These are phyloP conservation scores for Malassezia pachydermatis DNA, from an alignment of 1,284 basidiomycete species.

Conservation along the genomic window DNA sequence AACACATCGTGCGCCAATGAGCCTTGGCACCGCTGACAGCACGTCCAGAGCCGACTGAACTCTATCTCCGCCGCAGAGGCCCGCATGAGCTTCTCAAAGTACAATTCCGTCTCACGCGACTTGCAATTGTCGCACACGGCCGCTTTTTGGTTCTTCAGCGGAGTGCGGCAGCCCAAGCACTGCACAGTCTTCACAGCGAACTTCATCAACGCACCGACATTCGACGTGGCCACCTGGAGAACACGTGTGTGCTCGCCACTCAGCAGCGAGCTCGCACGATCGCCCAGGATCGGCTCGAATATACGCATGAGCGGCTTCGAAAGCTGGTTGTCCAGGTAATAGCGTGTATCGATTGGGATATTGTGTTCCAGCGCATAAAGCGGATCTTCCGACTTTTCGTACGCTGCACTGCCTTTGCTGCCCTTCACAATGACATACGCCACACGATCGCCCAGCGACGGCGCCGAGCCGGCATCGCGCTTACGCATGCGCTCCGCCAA, in stretches of 20 bases:
- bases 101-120: conserved; percentile 37
- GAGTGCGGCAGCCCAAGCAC: conserved; percentile 46
- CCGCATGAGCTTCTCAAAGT: conserved; percentile 38
- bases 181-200: conserved; percentile 46
- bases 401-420: conserved; percentile 43
- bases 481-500: conserved; percentile 47
- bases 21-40: conserved; percentile 46
- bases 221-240: conserved; percentile 43
- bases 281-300: conserved; percentile 47
- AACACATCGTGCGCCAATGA: conserved; percentile 66
- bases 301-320: conserved; percentile 47
- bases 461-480: conserved; percentile 45
- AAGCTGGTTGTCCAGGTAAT: conserved; percentile 47
- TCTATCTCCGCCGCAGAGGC: conserved; percentile 38
- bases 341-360: conserved; percentile 47
- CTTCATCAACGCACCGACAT: conserved; percentile 47
- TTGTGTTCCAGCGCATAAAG: conserved; percentile 48
- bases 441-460: conserved; percentile 45
- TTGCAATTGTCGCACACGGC: conserved; percentile 45
- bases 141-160: conserved; percentile 33
- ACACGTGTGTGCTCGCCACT: conserved; percentile 44
- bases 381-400: conserved; percentile 46
- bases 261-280: conserved; percentile 32
- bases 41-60: conserved; percentile 45
- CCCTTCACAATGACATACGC: conserved; percentile 48